Conservation (phyloP, 495 filamentous ascomycete genomes). For the Venustampulla echinocandica region DNA sequence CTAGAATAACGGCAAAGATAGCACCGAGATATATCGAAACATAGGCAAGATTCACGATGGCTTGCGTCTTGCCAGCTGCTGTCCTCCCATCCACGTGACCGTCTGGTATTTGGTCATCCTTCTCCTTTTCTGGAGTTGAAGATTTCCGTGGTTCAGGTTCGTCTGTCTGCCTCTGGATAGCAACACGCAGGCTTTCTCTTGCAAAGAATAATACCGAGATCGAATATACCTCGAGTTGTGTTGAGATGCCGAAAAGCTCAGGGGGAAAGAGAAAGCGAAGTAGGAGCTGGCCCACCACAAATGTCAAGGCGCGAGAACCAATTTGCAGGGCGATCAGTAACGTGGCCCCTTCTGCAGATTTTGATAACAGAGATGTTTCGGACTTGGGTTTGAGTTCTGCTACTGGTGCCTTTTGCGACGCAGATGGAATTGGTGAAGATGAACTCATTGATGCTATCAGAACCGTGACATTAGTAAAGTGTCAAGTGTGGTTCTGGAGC, state of each 20-base stretch:
- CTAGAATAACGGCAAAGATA: conserved; percentile 51
- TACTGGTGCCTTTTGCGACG: too few relatives aligned
- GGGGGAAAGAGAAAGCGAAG: conserved; percentile 83
- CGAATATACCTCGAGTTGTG: conserved; percentile 85
- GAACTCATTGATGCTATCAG: too few relatives aligned
- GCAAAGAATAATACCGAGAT: conserved; percentile 86
- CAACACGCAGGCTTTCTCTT: conserved; percentile 76
- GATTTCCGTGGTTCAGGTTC: conserved; percentile 12
- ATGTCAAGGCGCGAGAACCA: conserved; percentile 75
- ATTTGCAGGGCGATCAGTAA: conserved; percentile 83
- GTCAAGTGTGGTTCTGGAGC: too few relatives aligned
- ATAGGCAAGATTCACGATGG: conserved; percentile 82
- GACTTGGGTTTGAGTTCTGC: too few relatives aligned
- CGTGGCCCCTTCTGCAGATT: too few relatives aligned
- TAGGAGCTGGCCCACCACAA: conserved; percentile 80
- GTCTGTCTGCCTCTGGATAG: conserved; percentile 67
- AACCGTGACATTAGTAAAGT: too few relatives aligned
- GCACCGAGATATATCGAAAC: conserved; percentile 63
- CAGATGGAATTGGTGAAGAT: too few relatives aligned
- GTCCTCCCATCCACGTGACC: conserved; percentile 19
- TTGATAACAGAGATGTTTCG: too few relatives aligned
- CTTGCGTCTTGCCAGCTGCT: conserved; percentile 41
- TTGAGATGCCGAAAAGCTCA: conserved; percentile 68
- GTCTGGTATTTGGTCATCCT: conserved; percentile 8
- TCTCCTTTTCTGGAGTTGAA: conserved; percentile 12